These are phyloP conservation scores for Neurospora sp. DNA, from an alignment of 495 filamentous ascomycete genomes.

Conservation along the genomic window DNA sequence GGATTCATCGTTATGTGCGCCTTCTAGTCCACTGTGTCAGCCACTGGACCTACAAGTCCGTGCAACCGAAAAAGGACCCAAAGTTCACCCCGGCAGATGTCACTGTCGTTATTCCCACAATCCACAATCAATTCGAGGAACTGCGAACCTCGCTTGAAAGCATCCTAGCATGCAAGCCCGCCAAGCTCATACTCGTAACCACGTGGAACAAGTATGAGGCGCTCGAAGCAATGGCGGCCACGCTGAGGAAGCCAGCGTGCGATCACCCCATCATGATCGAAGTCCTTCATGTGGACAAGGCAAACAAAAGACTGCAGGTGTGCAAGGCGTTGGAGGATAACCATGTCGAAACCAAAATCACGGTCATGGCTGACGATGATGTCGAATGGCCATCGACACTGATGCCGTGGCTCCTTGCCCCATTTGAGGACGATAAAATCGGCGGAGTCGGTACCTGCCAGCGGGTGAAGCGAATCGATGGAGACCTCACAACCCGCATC, in stretches of 20 bases:
- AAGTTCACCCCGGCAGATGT: conserved; percentile 39
- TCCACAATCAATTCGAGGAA: conserved; percentile 44
- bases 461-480: conserved; percentile 56
- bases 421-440: conserved; percentile 66
- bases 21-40: conserved; percentile 42
- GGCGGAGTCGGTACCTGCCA: conserved; percentile 81
- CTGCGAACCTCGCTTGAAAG: conserved; percentile 41
- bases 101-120: conserved; percentile 48
- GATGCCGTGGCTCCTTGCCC: conserved; percentile 73
- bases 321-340: conserved; percentile 58
- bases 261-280: conserved; percentile 25
- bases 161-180: conserved; percentile 42
- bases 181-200: conserved; percentile 45
- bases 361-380: conserved; percentile 79
- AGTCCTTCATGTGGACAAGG: conserved; percentile 32
- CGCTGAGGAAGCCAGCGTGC: conserved; percentile 18
- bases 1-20: conserved; percentile 43
- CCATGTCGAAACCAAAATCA: conserved; percentile 61
- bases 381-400: conserved; percentile 72
- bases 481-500: conserved; percentile 44
- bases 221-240: conserved; percentile 33
- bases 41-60: conserved; percentile 40
- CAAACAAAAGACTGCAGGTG: conserved; percentile 78
- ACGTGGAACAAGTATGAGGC: conserved; percentile 40
- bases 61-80: conserved; percentile 32